Percentiles rank a stretch among this genome's conserved stretches.
These are phyloP conservation scores for Hypoxylon sp. DNA, from an alignment of 2,329 filamentous ascomycete species.

Conservation along the genomic window DNA sequence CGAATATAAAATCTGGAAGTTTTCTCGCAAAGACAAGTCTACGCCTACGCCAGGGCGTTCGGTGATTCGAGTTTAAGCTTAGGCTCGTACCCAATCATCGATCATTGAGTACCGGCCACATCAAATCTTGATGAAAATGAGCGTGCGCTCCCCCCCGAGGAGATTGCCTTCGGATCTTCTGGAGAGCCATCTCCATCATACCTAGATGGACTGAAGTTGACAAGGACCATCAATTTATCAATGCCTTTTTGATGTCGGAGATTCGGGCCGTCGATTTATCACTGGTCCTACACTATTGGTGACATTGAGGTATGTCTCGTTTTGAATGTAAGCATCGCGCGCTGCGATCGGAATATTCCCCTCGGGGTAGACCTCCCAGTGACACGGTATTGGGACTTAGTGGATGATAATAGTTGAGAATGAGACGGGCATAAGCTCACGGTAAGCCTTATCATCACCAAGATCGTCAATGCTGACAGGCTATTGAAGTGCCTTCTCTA, in stretches of 20 bases:
- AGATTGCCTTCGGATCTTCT: background rate
- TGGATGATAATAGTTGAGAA: background rate
- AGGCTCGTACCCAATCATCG: slow-evolving; percentile 7
- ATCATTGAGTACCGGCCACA: slow-evolving; percentile 14
- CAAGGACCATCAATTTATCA: slow-evolving; percentile 1
- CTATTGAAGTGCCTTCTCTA: too few species aligned
- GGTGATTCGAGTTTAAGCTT: background rate
- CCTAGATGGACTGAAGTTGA: too few species aligned
- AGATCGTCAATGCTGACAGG: background rate
- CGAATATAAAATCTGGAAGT: slow-evolving; percentile 14
- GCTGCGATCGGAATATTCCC: slow-evolving; percentile 9
- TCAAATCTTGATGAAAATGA: slow-evolving; percentile 8
- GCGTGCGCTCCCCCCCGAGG: background rate
- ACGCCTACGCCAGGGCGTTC: background rate
- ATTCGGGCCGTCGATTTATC: slow-evolving; percentile 9
- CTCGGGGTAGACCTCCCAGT: background rate
- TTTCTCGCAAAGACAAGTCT: slow-evolving; percentile 4
- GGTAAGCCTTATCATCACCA: background rate
- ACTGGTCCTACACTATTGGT: slow-evolving; percentile 9
- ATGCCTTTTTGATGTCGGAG: slow-evolving; percentile 4
- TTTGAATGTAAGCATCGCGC: slow-evolving; percentile 12
- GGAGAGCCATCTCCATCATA: too few species aligned
- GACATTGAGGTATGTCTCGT: slow-evolving; percentile 18
- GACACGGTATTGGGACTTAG: background rate
- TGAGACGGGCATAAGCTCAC: background rate